Conservation (phyloP, 805 yeast species). For the Saccharomycopsis olivae region DNA sequence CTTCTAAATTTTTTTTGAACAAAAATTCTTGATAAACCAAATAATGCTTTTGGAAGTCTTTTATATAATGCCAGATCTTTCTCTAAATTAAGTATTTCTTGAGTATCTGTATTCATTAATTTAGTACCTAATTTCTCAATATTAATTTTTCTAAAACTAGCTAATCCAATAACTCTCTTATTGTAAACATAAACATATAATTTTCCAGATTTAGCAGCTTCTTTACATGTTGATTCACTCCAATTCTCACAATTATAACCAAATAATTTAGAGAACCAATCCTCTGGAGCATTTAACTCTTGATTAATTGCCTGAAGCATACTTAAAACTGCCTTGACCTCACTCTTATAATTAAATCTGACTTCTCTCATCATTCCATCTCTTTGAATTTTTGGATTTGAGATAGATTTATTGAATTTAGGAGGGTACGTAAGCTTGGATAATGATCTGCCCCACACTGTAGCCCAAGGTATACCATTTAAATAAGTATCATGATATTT, state of each 20-base stretch:
- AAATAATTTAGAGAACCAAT: conserved; percentile 24
- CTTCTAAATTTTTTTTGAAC: conserved; percentile 37
- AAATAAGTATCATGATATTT: conserved; percentile 40
- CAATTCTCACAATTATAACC: neutral
- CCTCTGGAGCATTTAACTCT: conserved; percentile 49
- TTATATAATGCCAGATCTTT: neutral
- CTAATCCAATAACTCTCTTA: conserved; percentile 42
- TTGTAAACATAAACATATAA: conserved; percentile 40
- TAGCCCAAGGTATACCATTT: conserved; percentile 41
- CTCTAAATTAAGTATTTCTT: conserved; percentile 5
- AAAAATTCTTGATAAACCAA: conserved; percentile 40
- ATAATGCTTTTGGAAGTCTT: conserved; percentile 14
- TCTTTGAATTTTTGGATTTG: neutral
- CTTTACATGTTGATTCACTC: conserved; percentile 6
- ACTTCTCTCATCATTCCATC: conserved; percentile 29
- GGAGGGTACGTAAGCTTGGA: conserved; percentile 1
- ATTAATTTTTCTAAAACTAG: conserved; percentile 32
- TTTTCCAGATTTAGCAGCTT: conserved; percentile 26
- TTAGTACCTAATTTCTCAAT: neutral
- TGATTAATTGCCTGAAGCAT: conserved; percentile 44
- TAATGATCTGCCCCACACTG: conserved; percentile 26
- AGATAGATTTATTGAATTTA: neutral
- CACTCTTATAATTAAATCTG: conserved; percentile 24
- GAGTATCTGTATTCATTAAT: conserved; percentile 14
- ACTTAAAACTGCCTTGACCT: conserved; percentile 27